Evolutionary conservation across 2,329 filamentous ascomycete species (phyloP).

Genomic region (Rhynchosporium agropyri): DNA sequence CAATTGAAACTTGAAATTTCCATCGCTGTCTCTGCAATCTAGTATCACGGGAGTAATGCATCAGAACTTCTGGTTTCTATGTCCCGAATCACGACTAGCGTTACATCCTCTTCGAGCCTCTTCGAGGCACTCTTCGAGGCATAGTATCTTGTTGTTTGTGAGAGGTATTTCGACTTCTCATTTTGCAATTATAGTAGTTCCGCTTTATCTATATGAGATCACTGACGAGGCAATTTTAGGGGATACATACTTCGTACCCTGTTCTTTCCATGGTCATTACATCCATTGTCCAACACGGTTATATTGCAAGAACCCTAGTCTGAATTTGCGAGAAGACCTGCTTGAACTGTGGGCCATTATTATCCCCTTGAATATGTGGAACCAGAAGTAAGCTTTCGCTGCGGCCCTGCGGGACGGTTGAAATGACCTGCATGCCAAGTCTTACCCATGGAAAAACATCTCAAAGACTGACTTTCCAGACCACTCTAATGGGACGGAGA

Average conservation of each 20-base stretch:
- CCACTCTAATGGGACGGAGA: neutral
- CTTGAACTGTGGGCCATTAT: neutral
- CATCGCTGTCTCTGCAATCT: too few species aligned
- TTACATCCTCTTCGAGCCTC: too few species aligned
- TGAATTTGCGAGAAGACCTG: neutral
- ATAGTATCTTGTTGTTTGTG: neutral
- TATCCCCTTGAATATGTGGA: conserved; percentile 2
- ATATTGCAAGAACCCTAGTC: neutral
- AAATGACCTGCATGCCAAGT: conserved; percentile 7
- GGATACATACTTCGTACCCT: neutral
- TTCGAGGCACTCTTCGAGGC: neutral
- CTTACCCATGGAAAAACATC: neutral
- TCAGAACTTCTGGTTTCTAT: too few species aligned
- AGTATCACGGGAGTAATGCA: too few species aligned
- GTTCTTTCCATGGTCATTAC: neutral
- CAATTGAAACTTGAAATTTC: too few species aligned
- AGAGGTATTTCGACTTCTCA: neutral
- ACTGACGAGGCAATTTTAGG: neutral
- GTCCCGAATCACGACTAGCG: too few species aligned
- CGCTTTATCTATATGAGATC: neutral
- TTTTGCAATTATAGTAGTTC: neutral
- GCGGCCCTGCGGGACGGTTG: neutral
- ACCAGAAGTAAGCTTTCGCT: neutral
- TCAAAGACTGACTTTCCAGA: neutral
- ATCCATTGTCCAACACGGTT: neutral